Conservation (phyloP, 768 basidiomycete species). For the Saitozyma sp. region DNA sequence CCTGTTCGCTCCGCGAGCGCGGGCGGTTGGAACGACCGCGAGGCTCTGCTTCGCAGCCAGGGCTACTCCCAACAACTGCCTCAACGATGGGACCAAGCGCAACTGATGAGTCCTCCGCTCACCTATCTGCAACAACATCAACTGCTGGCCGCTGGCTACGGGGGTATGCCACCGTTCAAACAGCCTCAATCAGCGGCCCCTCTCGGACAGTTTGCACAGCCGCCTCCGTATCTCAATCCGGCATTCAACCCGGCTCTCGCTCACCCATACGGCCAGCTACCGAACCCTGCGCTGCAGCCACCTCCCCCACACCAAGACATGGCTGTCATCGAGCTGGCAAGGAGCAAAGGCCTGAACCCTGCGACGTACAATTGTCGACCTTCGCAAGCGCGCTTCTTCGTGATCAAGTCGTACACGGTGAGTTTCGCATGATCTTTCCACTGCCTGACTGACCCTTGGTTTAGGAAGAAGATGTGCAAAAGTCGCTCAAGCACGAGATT, state of each 20-base stretch:
- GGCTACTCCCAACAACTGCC: neutral
- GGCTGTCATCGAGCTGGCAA: constrained; percentile 44
- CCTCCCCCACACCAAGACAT: constrained; percentile 22
- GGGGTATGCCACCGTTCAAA: constrained; percentile 3
- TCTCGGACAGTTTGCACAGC: neutral
- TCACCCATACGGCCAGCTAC: neutral
- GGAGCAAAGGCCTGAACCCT: constrained; percentile 46
- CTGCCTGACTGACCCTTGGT: neutral
- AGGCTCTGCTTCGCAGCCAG: neutral
- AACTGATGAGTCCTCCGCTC: neutral
- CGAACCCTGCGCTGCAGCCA: constrained; percentile 4
- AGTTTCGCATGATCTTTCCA: constrained; percentile 3
- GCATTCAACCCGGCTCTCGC: neutral
- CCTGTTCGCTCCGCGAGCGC: neutral
- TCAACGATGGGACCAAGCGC: neutral
- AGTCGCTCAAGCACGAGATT: constrained; percentile 94
- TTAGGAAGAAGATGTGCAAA: constrained; percentile 89
- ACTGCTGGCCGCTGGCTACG: constrained; percentile 16
- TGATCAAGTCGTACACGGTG: constrained; percentile 96
- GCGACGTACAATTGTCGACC: constrained; percentile 46
- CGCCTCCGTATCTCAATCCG: constrained; percentile 2
- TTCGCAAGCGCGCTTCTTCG: constrained; percentile 81
- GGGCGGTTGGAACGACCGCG: constrained; percentile 15
- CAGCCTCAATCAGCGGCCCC: neutral
- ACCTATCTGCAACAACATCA: constrained; percentile 12